phyloP scores from a whole-genome alignment of 2,329 filamentous ascomycete genomes.

The Colletotrichum zoysiae region DNA sequence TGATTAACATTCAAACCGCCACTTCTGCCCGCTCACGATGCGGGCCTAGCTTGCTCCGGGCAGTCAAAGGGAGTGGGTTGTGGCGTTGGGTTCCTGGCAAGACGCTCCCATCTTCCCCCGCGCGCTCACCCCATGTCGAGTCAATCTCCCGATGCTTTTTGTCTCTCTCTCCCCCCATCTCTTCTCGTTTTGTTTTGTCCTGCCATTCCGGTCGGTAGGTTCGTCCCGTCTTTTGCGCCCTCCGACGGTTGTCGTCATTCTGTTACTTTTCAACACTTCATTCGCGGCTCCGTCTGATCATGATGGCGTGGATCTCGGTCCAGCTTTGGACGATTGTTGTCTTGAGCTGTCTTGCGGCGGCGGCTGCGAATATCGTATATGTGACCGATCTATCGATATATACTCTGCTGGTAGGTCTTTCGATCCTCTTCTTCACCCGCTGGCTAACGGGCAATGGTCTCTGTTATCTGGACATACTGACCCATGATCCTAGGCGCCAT shows the following conservation, averaged over 20 bases:
- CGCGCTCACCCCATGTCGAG: not conserved
- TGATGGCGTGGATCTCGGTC: conserved; percentile 17
- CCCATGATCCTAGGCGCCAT: conserved; percentile 59
- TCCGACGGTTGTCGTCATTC: conserved; percentile 15
- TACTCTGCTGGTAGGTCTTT: conserved; percentile 54
- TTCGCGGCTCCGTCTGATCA: not conserved
- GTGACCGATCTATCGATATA: conserved; percentile 60
- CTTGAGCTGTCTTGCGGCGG: not conserved
- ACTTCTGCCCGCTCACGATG: conserved; percentile 10
- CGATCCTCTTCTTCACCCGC: rapidly evolving
- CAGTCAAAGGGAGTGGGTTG: not conserved
- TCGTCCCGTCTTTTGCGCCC: not conserved
- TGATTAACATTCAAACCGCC: conserved; percentile 28
- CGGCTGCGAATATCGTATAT: conserved; percentile 52
- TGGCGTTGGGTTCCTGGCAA: conserved; percentile 23
- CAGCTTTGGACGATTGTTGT: not conserved
- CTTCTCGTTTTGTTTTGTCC: conserved; percentile 5
- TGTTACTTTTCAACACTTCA: not conserved
- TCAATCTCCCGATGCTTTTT: not conserved
- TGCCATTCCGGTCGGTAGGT: conserved; percentile 6
- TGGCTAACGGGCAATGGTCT: not conserved
- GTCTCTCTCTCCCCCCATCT: not conserved
- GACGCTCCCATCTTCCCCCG: not conserved
- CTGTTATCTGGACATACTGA: not conserved
- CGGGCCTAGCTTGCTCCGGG: conserved; percentile 1